Base-by-base conservation (phyloP, 495 filamentous ascomycete genomes). In the Neurospora intermedia region DNA sequence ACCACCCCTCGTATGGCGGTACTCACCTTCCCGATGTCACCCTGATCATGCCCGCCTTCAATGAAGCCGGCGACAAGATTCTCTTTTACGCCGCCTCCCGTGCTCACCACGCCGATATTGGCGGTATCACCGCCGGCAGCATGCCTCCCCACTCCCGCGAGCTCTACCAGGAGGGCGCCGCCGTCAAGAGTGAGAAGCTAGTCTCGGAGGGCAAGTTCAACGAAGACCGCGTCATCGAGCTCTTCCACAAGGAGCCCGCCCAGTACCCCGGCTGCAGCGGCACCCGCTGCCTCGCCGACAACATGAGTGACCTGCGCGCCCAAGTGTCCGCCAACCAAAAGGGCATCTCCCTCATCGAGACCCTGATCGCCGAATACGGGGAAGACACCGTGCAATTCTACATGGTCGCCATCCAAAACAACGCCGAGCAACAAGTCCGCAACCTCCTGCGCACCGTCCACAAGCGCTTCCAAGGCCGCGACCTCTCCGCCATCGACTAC, bases 271-370 rank as follows among this genome's bases (percentile, higher is more conserved):
- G 92, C 11, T 98, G 96, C 82, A 91, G 90, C 72, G 96, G 96
- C 7, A 96, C 96, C 4, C 83, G 96, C 43, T 97, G 95, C 79
- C 85, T 99, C 10, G 92, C 90, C 11, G 96, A 99, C 79, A 99
- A 99, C 78, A 84, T 99, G 78, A 97, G 96, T 71, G 96, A 99
- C 80, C 88, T 99, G 40, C 96, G 97, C 81, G 96, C 96, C 0
- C 96, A 98, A 77, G 92, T 98, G 35, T 95, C 96, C 0, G 94
- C 95, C 20, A 98, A 99, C 81, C 93, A 96, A 76, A 97, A 97
- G 72, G 96, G 96, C 39, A 98, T 99, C 74, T 93, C 89, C 38
- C 87, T 99, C 31, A 99, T 99, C 74, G 89, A 90, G 72, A 84
- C 86, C 0, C 85, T 99, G 2, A 97, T 99, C 74, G 86, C 88